A percentile compares a stretch with the other conserved stretches of the same genome.
Evolutionary conservation across 148 eudicot species (phyloP).

Genomic region (Cornus suecica): DNA sequence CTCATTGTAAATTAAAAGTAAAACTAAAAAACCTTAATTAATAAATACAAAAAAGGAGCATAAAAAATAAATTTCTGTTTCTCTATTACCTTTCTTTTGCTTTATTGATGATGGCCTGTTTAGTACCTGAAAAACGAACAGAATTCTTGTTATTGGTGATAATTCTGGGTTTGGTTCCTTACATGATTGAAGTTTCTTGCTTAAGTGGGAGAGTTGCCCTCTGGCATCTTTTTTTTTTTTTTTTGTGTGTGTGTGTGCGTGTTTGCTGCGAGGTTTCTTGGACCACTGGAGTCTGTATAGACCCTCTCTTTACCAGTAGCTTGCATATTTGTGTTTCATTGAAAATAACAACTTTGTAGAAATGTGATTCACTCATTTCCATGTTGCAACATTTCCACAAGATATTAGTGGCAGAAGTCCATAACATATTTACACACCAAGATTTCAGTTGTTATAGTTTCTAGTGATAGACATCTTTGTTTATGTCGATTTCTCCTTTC

Average conservation of each 20-base stretch:
- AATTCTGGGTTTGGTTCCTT: no score
- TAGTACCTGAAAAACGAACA: no score
- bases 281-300: neutral
- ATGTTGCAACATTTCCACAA: neutral
- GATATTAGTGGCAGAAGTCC: neutral
- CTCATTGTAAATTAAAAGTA: no score
- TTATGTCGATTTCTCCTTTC: neutral
- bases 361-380: neutral
- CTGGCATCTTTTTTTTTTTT: neutral
- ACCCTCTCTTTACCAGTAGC: neutral
- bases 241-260: no score
- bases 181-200: no score
- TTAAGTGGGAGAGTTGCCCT: neutral
- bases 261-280: neutral
- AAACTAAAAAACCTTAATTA: no score
- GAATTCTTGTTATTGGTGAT: no score
- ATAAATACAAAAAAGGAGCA: no score
- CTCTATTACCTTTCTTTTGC: no score
- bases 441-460: neutral
- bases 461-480: neutral
- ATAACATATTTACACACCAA: neutral
- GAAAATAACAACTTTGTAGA: neutral
- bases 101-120: no score
- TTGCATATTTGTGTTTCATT: neutral
- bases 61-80: no score